These are phyloP conservation scores for Pseudocercospora cruenta DNA, from an alignment of 2,329 filamentous ascomycete species.

Conservation along the genomic window DNA sequence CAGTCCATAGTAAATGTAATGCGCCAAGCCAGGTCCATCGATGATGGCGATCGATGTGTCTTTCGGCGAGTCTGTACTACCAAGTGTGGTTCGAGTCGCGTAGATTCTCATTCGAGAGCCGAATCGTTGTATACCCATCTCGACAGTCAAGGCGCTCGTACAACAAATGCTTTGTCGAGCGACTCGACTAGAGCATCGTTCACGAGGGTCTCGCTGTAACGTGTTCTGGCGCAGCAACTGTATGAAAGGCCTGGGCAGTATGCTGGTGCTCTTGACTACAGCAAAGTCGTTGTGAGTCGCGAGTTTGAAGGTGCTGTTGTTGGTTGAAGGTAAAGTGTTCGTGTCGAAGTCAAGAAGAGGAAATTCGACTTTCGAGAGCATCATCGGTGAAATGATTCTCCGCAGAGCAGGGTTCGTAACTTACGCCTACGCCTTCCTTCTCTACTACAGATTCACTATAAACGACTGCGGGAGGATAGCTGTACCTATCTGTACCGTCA, in stretches of 20 bases:
- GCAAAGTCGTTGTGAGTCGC: too few relatives aligned
- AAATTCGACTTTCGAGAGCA: neutral
- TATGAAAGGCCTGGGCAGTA: too few relatives aligned
- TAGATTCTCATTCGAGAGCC: constrained; percentile 27
- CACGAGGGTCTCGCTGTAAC: too few relatives aligned
- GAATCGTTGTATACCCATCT: constrained; percentile 34
- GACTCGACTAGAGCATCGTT: too few relatives aligned
- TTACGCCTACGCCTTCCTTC: neutral
- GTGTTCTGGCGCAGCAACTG: too few relatives aligned
- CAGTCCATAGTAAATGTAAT: constrained; percentile 64
- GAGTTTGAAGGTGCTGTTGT: too few relatives aligned
- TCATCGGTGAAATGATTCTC: neutral
- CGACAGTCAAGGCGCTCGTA: neutral
- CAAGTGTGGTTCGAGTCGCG: constrained; percentile 15
- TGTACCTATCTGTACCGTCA: neutral
- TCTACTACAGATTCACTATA: too few relatives aligned
- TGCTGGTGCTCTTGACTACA: too few relatives aligned
- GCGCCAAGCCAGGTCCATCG: constrained; percentile 79
- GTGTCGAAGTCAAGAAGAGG: neutral
- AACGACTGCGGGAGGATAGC: neutral
- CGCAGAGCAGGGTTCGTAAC: neutral
- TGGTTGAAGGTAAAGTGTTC: neutral
- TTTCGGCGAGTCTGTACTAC: constrained; percentile 4
- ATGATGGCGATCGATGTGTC: constrained; percentile 54
- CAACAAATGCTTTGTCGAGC: neutral